phyloP scores from a whole-genome alignment of 1,284 basidiomycete species.

The Trichosporon sp. region DNA sequence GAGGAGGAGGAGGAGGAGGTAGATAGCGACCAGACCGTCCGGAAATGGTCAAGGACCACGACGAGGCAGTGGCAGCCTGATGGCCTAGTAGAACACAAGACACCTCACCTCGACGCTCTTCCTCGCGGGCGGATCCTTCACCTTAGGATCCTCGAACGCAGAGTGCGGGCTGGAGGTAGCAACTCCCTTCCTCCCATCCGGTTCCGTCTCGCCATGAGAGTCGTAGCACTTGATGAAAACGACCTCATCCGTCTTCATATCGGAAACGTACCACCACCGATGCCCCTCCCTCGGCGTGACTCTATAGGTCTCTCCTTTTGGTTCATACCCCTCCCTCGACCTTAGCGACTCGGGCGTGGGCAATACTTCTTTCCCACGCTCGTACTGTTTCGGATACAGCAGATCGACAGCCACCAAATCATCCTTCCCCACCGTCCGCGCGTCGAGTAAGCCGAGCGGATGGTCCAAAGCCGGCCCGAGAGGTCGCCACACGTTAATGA shows the following conservation, averaged over 20 bases:
- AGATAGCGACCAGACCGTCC: no score
- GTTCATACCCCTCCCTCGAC: not conserved
- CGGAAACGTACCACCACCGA: slow-evolving; percentile 8
- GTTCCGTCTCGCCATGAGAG: slow-evolving; percentile 2
- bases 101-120: slow-evolving; percentile 10
- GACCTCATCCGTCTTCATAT: slow-evolving; percentile 11
- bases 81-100: slow-evolving; percentile 10
- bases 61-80: no score
- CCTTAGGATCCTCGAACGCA: not conserved
- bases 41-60: no score
- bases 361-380: slow-evolving; percentile 10
- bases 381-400: slow-evolving; percentile 3
- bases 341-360: not conserved
- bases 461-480: slow-evolving; percentile 4
- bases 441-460: slow-evolving; percentile 10
- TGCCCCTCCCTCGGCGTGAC: slow-evolving; percentile 5
- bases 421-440: not conserved
- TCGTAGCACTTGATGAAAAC: slow-evolving; percentile 15
- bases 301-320: slow-evolving; percentile 10
- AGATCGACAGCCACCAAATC: slow-evolving; percentile 7
- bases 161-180: not conserved
- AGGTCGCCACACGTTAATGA: slow-evolving; percentile 15
- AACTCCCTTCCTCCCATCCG: not conserved
- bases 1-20: no score
- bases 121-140: not conserved